Base-by-base conservation (phyloP, 306 rosid genomes). In the Prunus dulcis region DNA sequence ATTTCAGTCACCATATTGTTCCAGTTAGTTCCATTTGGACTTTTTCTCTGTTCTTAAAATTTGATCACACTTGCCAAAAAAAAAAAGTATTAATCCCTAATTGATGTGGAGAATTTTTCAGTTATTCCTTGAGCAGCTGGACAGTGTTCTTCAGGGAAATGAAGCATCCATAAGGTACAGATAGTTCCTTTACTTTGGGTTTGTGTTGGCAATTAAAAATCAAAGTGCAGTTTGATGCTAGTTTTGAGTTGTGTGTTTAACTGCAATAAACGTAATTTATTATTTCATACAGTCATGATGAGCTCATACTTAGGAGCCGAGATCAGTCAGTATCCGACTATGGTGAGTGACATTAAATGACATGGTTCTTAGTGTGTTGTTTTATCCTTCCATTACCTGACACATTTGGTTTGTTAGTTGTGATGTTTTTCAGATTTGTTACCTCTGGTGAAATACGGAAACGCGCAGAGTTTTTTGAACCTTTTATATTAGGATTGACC, bases 391-490 rank as follows among this genome's bases (percentile, higher is more conserved):
- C 61, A 56, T 77, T 58, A 77, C 60, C 78, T 92, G 87, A 92
- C 84, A 69, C 74, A 46, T 83, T 80, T 81, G 87, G 72, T 88
- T 83, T 28, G 79, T 71, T 81, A 96, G 99, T 96, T 83, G 99
- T 96, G 47, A 96, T 96, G 99, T 96, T 96, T 88, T 92, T 96
- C 92, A 92, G 99, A 87, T 96, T 96, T 87, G 98, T 96, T 50
- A 92, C 99, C 69, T 88, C 99, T 75, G 98, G 96, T 79, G 99
- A 84, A 85, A 89, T 96, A 78, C 87, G 86, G 76, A 91, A 83
- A 86, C 99, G 99, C 52, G 68, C 98, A 67, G 97, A 91, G 80
- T 96, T 96, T 88, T 90, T 92, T 69, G 96, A 87, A 82, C 98
- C 98, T 46, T 95, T 95, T 84, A 86, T 96, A 65, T 13, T 89